Evolutionary conservation across 805 yeast species (phyloP).

Genomic region (Myxozyma monticola): DNA sequence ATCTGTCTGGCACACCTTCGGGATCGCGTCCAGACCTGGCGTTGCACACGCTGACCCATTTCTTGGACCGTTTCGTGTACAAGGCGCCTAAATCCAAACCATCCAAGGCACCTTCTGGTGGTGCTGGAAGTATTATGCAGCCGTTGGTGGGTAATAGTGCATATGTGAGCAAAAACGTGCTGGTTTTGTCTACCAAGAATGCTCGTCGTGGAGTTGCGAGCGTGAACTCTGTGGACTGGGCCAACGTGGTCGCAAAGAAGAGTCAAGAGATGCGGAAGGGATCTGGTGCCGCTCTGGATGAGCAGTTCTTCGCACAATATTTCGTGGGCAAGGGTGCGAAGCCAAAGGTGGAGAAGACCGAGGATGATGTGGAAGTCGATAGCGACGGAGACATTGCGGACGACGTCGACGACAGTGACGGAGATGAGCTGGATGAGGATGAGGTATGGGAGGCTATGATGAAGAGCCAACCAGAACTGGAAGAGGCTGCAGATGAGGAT

Average conservation of each 20-base stretch:
- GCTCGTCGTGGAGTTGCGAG: slow-evolving; percentile 65
- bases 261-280: not conserved
- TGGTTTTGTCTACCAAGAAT: slow-evolving; percentile 37
- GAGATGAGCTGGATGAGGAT: slow-evolving; percentile 59
- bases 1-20: slow-evolving; percentile 47
- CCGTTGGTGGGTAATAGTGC: slow-evolving; percentile 60
- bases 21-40: slow-evolving; percentile 85
- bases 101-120: slow-evolving; percentile 5
- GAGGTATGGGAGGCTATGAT: slow-evolving; percentile 82
- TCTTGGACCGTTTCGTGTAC: slow-evolving; percentile 93
- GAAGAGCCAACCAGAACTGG: slow-evolving; percentile 45
- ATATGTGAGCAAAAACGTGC: slow-evolving; percentile 33
- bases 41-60: slow-evolving; percentile 80
- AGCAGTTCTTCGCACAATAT: slow-evolving; percentile 55
- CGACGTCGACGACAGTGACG: slow-evolving; percentile 63
- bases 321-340: slow-evolving; percentile 37
- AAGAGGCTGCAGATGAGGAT: slow-evolving; percentile 53
- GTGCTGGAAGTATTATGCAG: slow-evolving; percentile 93
- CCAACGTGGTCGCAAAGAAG: slow-evolving; percentile 51
- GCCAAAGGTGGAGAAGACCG: slow-evolving; percentile 36
- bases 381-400: slow-evolving; percentile 52
- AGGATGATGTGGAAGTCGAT: slow-evolving; percentile 41
- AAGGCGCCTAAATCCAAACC: slow-evolving; percentile 78
- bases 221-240: slow-evolving; percentile 84
- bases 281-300: slow-evolving; percentile 41